Conservation (phyloP, 2,329 filamentous ascomycete species). For the Phyllosticta paracitricarpa region DNA sequence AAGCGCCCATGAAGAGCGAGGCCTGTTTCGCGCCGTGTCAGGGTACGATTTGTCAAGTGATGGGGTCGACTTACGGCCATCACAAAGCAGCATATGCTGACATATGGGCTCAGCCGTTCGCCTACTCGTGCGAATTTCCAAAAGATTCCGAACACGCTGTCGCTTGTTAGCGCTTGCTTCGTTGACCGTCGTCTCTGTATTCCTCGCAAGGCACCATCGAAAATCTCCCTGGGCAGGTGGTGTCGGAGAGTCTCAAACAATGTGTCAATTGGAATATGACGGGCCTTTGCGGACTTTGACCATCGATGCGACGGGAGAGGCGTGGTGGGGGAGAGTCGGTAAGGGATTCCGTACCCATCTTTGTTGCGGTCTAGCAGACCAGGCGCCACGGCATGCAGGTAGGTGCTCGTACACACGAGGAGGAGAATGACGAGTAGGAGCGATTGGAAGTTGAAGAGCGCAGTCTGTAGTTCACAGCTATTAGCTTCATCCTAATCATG, state of each 20-base stretch:
- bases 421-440: constrained; percentile 89
- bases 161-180: not conserved
- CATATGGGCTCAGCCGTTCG: constrained; percentile 87
- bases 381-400: constrained; percentile 83
- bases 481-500: not conserved
- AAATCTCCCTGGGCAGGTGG: too few species aligned
- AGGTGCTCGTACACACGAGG: constrained; percentile 90
- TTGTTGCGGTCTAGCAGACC: constrained; percentile 88
- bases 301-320: not conserved
- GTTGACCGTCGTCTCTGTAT: not conserved
- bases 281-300: not conserved
- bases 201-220: not conserved
- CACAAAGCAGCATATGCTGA: constrained; percentile 82
- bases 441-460: constrained; percentile 98
- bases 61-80: constrained; percentile 64
- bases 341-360: constrained; percentile 54
- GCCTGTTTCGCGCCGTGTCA: constrained; percentile 10
- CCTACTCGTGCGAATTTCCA: constrained; percentile 95
- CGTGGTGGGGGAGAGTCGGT: not conserved
- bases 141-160: constrained; percentile 71
- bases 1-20: constrained; percentile 17
- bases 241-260: too few species aligned
- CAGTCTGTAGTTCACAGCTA: constrained; percentile 51
- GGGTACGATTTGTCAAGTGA: not conserved
- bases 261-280: not conserved